Base-by-base conservation (phyloP, 768 basidiomycete genomes). In the Strobilomyces echinocephalus region DNA sequence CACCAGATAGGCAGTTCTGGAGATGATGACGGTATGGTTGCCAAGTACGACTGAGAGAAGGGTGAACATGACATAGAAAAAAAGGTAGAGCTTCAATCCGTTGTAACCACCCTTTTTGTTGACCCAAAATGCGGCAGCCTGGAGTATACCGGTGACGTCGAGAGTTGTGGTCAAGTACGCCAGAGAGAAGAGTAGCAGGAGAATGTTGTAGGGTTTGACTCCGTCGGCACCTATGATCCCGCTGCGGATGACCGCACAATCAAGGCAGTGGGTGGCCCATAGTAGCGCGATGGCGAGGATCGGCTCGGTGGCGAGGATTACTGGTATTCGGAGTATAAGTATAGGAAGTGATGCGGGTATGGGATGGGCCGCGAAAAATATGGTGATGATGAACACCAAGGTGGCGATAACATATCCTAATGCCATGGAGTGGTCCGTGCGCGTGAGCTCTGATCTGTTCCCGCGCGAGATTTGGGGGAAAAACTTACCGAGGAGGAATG, bases 1-100 rank as follows among this genome's bases (percentile, higher is more conserved):
- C 8, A 85, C 87, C 28, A 97, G 71, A 69, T 97, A 97, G 0
- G 85, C 84, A 0, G 94, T 95, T 1, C 93, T 93, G 10, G 87
- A 91, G 42, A 97, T 79, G 53, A 97, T 89, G 65, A 97, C 36
- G 16, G 36, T 15, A 16, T 36, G 15, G 16, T 7, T 36, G 36
- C 36, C 36, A 8, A 36, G 36, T 8, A 36, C 12, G 36, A 36
- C 15, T 4, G 36, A 36, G 36, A 36, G 16, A n/a, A 36, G 36
- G 14, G 88, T 85, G 64, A 95, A 84, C 77, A 97, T 83, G 55
- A 84, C 40, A 67, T 92, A 97, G 67, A 36, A 36, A 16, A 16
- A 36, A 36, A 16, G 11, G 36, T 36, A 36, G 4, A 36, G 14
- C 36, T n/a, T 36, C 36, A 9, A 36, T 8, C 14, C 14, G 14